A percentile compares a stretch with the other conserved stretches of the same genome.
These are phyloP conservation scores for Mucor piriformis DNA, from an alignment of 371 early-diverging fungal species.

Conservation along the genomic window DNA sequence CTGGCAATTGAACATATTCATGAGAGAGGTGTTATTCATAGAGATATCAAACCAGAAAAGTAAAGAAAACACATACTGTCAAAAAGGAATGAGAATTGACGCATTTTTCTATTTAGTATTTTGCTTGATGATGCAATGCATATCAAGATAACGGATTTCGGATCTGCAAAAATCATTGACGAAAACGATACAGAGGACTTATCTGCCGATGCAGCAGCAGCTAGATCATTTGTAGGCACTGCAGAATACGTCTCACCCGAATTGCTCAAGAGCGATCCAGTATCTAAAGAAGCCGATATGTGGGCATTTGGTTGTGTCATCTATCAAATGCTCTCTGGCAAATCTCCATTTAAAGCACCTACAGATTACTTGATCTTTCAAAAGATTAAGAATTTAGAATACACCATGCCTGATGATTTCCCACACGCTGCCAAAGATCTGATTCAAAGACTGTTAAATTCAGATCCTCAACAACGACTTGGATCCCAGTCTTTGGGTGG, in stretches of 20 bases:
- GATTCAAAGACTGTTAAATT: constrained; percentile 70
- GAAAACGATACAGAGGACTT: constrained; percentile 17
- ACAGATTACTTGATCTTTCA: constrained; percentile 98
- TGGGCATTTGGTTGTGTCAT: constrained; percentile 99
- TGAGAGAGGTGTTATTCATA: constrained; percentile 78
- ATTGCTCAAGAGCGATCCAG: constrained; percentile 85
- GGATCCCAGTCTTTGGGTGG: constrained; percentile 66
- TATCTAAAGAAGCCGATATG: constrained; percentile 83
- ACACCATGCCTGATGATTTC: constrained; percentile 77
- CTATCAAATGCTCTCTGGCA: constrained; percentile 92
- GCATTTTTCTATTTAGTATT: constrained; percentile 54
- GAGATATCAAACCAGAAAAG: constrained; percentile 92
- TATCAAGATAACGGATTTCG: constrained; percentile 96
- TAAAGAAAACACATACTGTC: constrained; percentile 32
- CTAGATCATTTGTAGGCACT: constrained; percentile 95
- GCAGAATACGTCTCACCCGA: constrained; percentile 98
- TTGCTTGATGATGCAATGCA: constrained; percentile 83
- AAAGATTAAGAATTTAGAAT: constrained; percentile 87
- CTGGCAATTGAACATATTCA: constrained; percentile 87
- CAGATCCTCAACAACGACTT: constrained; percentile 77
- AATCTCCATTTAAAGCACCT: constrained; percentile 94
- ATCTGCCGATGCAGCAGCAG: constrained; percentile 21
- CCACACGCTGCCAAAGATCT: constrained; percentile 70
- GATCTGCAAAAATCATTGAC: constrained; percentile 88
- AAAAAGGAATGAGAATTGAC: constrained; percentile 1